Evolutionary conservation across 306 rosid genomes (phyloP), one percentile per base, ranked within the genome.

Genomic region (Ormosia emarginata): DNA sequence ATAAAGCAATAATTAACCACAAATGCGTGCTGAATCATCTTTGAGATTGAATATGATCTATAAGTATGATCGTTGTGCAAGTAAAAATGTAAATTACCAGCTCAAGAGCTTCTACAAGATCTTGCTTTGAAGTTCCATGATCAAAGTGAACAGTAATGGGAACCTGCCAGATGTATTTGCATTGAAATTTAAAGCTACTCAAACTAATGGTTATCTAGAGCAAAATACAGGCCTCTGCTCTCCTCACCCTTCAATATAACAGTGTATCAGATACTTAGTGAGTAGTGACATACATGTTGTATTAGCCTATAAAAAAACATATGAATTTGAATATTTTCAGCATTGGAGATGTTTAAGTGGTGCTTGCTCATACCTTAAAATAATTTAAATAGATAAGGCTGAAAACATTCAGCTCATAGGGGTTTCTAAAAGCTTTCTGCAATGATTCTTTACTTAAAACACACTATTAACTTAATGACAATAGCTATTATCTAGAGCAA

Each of bases 91-190:
- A 70, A 80, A 84, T 77, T 86, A 91, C 99, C 93, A 88, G 86
- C 83, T 95, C 99, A 83, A 93, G 80, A 76, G 95, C 99, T 87
- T 93, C 94, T 77, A 93, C 90, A 32, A 93, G 92, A 72, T 95
- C 95, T 81, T 85, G 88, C 88, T 83, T 91, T 63, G 92, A 91
- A 80, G 94, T 90, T 89, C 99, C 99, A 59, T 95, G 99, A 86
- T 95, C 99, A 81, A 93, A 93, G 88, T 95, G 99, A 71, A 95
- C 97, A 49, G 92, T 59, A 29, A 95, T 82, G 56, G 99, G 99
- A 73, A 95, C 99, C 99, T 95, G 90, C 82, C 39, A 46, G 52
- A 84, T 52, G 52, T 55, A 33, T 74, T 65, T 8, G 39, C 55
- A 80, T 69, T 73, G 57, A 87, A 74, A 49, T 78, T 41, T 52